These are phyloP conservation scores for Leccinum ochraceum DNA, from an alignment of 768 basidiomycete species.

Conservation along the genomic window DNA sequence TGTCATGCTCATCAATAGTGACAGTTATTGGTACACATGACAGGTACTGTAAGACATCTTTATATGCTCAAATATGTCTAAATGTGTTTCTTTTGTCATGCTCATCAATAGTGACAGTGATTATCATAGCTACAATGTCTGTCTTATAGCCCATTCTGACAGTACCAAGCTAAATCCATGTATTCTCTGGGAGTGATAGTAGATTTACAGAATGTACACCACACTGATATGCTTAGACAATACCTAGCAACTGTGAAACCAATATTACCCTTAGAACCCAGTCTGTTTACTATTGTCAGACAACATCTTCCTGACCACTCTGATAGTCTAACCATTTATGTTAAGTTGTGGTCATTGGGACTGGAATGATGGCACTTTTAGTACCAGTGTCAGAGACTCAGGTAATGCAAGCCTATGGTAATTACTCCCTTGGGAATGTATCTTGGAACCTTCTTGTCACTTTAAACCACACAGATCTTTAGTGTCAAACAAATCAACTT, in stretches of 20 bases:
- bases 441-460: background rate
- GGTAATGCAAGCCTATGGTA: background rate
- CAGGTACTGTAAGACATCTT: no score
- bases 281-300: background rate
- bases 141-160: background rate
- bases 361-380: background rate
- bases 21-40: no score
- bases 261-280: background rate
- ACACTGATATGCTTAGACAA: background rate
- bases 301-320: background rate
- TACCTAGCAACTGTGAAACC: background rate
- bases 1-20: no score
- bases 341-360: background rate
- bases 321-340: background rate
- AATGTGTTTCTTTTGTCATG: no score
- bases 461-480: background rate
- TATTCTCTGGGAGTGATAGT: background rate
- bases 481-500: background rate
- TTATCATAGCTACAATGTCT: background rate
- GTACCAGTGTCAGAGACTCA: background rate
- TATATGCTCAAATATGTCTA: no score
- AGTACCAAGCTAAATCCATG: background rate
- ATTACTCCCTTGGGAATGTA: background rate
- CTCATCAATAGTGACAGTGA: no score
- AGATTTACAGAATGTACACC: background rate